Evolutionary conservation across 352 stramenopile genomes (phyloP).

Genomic region (Globisporangium parvum): DNA sequence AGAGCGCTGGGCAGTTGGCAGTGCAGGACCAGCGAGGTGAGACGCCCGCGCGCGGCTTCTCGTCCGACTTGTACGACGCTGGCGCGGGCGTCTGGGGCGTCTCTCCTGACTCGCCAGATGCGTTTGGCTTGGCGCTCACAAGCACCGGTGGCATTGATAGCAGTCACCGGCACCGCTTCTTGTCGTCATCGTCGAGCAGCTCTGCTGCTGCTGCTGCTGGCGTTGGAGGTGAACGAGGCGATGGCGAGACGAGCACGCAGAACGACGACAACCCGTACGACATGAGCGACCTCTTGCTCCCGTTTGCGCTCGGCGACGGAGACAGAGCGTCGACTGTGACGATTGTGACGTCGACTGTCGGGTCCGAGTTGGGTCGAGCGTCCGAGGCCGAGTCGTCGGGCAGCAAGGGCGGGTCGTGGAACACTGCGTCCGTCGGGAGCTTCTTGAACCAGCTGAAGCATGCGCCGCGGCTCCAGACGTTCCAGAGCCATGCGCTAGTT

Average conservation of each 20-base stretch:
- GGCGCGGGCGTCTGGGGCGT: constrained; percentile 53
- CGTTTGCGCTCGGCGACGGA: constrained; percentile 57
- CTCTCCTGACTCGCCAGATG: constrained; percentile 58
- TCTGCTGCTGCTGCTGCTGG: background rate
- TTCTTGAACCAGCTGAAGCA: constrained; percentile 82
- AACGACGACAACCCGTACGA: constrained; percentile 18
- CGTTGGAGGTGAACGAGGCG: constrained; percentile 7
- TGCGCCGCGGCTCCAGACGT: constrained; percentile 48
- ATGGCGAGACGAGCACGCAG: constrained; percentile 11
- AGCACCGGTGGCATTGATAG: constrained; percentile 12
- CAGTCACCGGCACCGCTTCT: constrained; percentile 31
- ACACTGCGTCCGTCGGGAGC: constrained; percentile 60
- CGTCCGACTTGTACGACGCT: constrained; percentile 56
- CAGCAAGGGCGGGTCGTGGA: constrained; percentile 21
- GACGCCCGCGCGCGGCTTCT: constrained; percentile 40
- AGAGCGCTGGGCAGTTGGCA: constrained; percentile 14
- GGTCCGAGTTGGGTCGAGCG: constrained; percentile 18
- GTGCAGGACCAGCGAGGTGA: background rate
- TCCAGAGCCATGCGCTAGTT: background rate
- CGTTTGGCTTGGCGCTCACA: constrained; percentile 50
- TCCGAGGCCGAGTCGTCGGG: constrained; percentile 15
- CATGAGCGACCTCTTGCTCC: constrained; percentile 43
- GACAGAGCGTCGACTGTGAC: constrained; percentile 28
- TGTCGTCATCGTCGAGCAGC: constrained; percentile 25
- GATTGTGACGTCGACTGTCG: constrained; percentile 36